Conservation (phyloP, 208 protist genomes). For the Leishmania mexicana region DNA sequence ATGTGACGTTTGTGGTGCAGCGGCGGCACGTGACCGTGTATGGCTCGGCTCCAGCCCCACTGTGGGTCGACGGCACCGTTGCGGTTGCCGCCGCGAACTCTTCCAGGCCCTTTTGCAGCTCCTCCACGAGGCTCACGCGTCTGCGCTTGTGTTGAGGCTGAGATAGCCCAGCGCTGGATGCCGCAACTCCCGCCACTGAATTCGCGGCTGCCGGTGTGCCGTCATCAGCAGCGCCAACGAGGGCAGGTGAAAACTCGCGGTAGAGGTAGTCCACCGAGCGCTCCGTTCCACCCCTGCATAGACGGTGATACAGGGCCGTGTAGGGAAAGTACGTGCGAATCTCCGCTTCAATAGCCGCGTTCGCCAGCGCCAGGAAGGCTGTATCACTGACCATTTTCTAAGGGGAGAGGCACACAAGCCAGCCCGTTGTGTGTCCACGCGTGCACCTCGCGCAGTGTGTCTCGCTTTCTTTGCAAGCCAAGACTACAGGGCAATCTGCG, state of each 20-base stretch:
- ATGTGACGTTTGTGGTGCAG: slow-evolving; percentile 44
- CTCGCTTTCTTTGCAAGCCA: too few species aligned
- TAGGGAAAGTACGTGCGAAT: slow-evolving; percentile 55
- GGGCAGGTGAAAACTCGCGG: slow-evolving; percentile 10
- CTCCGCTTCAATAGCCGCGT: slow-evolving; percentile 39
- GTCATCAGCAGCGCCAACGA: too few species aligned
- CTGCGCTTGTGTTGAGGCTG: slow-evolving; percentile 2
- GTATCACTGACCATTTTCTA: background rate
- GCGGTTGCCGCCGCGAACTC: background rate
- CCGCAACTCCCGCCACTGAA: background rate
- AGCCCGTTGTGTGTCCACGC: background rate
- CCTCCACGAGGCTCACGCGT: slow-evolving; percentile 17
- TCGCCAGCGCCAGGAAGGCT: background rate
- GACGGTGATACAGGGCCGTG: slow-evolving; percentile 44
- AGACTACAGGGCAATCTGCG: background rate
- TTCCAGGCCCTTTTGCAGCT: slow-evolving; percentile 12
- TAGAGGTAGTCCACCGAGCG: background rate
- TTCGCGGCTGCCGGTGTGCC: background rate
- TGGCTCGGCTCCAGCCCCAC: background rate
- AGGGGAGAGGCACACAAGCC: background rate
- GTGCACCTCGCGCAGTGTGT: background rate
- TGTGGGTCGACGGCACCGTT: background rate
- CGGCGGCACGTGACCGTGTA: slow-evolving; percentile 21
- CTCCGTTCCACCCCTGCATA: slow-evolving; percentile 17
- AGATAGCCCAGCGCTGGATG: background rate